Base-by-base conservation (phyloP, 2,329 filamentous ascomycete species). In the Cladobotryum mycophilum region DNA sequence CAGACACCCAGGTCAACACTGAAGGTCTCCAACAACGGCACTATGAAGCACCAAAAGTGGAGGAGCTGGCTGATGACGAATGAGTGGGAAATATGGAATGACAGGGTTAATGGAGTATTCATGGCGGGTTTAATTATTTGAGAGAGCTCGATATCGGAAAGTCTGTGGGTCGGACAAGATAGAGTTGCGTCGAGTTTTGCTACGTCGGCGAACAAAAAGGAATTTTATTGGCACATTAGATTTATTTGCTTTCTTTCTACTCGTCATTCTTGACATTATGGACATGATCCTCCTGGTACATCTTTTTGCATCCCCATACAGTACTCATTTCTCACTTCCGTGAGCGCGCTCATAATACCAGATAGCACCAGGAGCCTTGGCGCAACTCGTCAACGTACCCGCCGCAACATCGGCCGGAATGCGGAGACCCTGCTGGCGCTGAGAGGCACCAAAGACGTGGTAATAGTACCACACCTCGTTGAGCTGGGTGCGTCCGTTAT, bases 381-480 rank as follows among this genome's bases (percentile, higher is more conserved):
- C 81, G 61, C 81, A 85, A 55, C 70, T 81, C 20, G 75, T 76
- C 41, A 72, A 59, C 18, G 68, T 71, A 4, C 73, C 73, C 0
- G 76, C 78, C 49, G 76, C 74, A 3, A 74, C 69, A 48, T 67
- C 65, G 7, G 70, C 68, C n/a, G 65, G 60, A 9, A 74, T 61
- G 5, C 73, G 70, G 20, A 77, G 60, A 9, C 68, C 72, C 38
- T 75, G 64, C 2, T 69, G 71, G 49, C 73, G 67, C 67, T 85
- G 83, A 6, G 80, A 75, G 14, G 72, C 65, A 3, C 82, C 82
- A 49, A 72, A 74, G 47, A 79, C 77, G 64, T 85, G 76, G 63
- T 78, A 74, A 60, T 84, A 85, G 61, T 86, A 86, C 81, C 82
- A 86, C 12, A 83, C 72, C 71, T 87, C 83, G 52, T 64, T 75